phyloP scores from a whole-genome alignment of 2,329 filamentous ascomycete genomes.

The Hypoxylon sp. region DNA sequence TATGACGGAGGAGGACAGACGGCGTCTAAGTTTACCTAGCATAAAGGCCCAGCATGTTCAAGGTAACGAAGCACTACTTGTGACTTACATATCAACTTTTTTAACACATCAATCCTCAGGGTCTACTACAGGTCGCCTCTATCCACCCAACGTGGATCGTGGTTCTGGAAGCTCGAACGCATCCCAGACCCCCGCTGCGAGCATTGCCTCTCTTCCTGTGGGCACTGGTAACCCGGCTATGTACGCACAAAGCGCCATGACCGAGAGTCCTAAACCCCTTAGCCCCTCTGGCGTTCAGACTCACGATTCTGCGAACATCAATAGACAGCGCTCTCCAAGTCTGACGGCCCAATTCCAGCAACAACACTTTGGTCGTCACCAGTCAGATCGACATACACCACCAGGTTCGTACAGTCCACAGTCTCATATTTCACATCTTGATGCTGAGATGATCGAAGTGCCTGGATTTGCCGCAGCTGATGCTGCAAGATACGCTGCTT shows the following conservation, averaged over 20 bases:
- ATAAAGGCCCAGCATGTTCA: conserved; percentile 80
- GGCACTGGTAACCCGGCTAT: conserved; percentile 65
- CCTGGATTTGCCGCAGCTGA: conserved; percentile 53
- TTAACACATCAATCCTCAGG: conserved; percentile 81
- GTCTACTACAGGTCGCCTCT: conserved; percentile 68
- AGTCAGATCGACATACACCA: conserved; percentile 69
- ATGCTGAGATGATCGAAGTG: conserved; percentile 52
- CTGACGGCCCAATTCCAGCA: conserved; percentile 76
- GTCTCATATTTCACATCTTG: conserved; percentile 32
- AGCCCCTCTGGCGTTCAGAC: conserved; percentile 72
- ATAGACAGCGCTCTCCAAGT: conserved; percentile 76
- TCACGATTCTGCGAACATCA: conserved; percentile 66
- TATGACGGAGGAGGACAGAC: conserved; percentile 70
- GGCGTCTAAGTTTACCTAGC: conserved; percentile 79
- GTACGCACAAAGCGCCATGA: conserved; percentile 81
- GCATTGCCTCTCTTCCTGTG: conserved; percentile 65
- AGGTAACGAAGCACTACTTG: conserved; percentile 62
- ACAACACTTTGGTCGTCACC: conserved; percentile 72
- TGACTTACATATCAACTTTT: conserved; percentile 72
- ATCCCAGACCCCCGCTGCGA: conserved; percentile 67
- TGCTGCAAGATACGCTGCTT: conserved; percentile 52
- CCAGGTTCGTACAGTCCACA: conserved; percentile 61
- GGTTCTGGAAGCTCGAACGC: conserved; percentile 69
- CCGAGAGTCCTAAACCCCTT: conserved; percentile 88
- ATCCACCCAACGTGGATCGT: conserved; percentile 73